Percentiles rank a stretch among this genome's conserved stretches.
Evolutionary conservation across 768 basidiomycete genomes (phyloP).

Genomic region (Kwoniella bestiolae): DNA sequence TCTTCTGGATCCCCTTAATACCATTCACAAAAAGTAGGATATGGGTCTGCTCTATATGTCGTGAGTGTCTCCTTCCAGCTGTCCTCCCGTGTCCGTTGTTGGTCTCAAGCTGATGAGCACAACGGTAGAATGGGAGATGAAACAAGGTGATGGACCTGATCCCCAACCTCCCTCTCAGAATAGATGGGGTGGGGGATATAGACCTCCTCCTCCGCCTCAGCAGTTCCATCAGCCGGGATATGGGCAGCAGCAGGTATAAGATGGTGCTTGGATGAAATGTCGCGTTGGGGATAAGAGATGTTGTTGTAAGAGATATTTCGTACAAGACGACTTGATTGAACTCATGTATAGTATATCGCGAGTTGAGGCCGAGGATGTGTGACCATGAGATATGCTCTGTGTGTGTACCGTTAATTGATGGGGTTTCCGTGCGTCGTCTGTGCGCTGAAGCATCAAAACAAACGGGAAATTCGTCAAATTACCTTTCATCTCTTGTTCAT

Average conservation of each 20-base stretch:
- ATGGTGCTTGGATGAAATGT: not conserved
- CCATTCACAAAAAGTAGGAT: constrained; percentile 44
- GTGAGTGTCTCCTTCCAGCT: constrained; percentile 26
- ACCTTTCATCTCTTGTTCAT: too few relatives aligned
- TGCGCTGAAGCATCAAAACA: too few relatives aligned
- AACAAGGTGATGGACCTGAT: constrained; percentile 47
- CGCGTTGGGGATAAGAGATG: not conserved
- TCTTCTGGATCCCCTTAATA: constrained; percentile 52
- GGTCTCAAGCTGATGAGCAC: constrained; percentile 2
- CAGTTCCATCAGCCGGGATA: constrained; percentile 9
- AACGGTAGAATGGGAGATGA: constrained; percentile 48
- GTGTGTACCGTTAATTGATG: not conserved
- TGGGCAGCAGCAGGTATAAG: constrained; percentile 8
- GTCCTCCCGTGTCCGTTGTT: not conserved
- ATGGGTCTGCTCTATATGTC: constrained; percentile 51
- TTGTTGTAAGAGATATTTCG: constrained; percentile 2
- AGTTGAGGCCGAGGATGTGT: not conserved
- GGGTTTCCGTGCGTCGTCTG: too few relatives aligned
- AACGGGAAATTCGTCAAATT: too few relatives aligned
- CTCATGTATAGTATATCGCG: not conserved
- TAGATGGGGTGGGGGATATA: constrained; percentile 3
- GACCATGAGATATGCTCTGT: not conserved
- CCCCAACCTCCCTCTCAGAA: constrained; percentile 42
- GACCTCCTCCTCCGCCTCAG: constrained; percentile 33
- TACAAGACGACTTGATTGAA: not conserved